Evolutionary conservation across 208 protist genomes (phyloP).

Genomic region (Plasmodiophora brassicae): DNA sequence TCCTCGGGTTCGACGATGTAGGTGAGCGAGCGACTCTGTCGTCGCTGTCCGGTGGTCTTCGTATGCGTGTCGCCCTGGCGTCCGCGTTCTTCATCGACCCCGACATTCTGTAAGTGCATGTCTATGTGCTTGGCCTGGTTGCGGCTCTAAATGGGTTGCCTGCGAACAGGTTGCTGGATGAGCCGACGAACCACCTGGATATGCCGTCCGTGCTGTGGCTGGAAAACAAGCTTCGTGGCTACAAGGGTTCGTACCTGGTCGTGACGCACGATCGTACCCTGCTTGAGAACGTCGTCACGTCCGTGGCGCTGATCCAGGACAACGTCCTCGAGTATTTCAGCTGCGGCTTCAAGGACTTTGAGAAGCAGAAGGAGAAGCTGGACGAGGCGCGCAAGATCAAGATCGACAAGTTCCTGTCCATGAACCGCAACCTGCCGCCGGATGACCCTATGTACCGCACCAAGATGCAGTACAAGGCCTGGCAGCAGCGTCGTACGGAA

Average conservation of each 20-base stretch:
- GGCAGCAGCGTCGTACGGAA: neutral
- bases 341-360: slow-evolving; percentile 33
- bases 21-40: neutral
- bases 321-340: slow-evolving; percentile 24
- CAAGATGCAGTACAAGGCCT: slow-evolving; percentile 6
- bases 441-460: neutral
- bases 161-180: slow-evolving; percentile 43
- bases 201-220: slow-evolving; percentile 48
- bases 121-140: slow-evolving; percentile 53
- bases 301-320: slow-evolving; percentile 33
- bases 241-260: slow-evolving; percentile 43
- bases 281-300: slow-evolving; percentile 42
- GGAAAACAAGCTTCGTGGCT: slow-evolving; percentile 38
- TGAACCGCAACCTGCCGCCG: slow-evolving; percentile 19
- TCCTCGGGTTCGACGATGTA: slow-evolving; percentile 32
- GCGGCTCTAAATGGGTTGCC: slow-evolving; percentile 27
- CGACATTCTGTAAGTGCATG: slow-evolving; percentile 50
- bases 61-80: slow-evolving; percentile 35
- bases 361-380: slow-evolving; percentile 39
- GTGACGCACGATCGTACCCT: slow-evolving; percentile 47
- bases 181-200: slow-evolving; percentile 57
- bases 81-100: slow-evolving; percentile 32
- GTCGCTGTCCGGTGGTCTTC: slow-evolving; percentile 32
- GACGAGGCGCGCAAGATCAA: neutral
- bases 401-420: slow-evolving; percentile 5